Percentiles rank a stretch among this genome's conserved stretches.
These are phyloP conservation scores for Saccharum hybrid DNA, from an alignment of 202 grass and related monocot genomes.

Conservation along the genomic window DNA sequence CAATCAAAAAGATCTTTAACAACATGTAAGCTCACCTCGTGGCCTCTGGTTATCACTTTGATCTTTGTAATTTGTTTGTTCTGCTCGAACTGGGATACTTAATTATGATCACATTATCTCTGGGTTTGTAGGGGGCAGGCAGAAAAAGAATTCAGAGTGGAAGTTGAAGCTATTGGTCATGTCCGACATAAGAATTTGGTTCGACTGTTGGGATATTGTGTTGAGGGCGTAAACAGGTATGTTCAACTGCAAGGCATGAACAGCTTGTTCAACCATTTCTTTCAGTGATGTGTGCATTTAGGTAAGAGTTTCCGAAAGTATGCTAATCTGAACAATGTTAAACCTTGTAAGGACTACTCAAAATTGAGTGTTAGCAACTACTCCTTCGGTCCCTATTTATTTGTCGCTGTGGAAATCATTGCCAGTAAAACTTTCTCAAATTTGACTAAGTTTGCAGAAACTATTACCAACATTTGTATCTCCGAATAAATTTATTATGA, in stretches of 20 bases:
- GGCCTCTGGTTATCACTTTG: background rate
- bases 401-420: too few relatives aligned
- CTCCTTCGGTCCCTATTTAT: too few relatives aligned
- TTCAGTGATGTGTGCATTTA: background rate
- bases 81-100: background rate
- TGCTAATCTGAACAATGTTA: background rate
- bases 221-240: conserved; percentile 95
- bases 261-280: conserved; percentile 25
- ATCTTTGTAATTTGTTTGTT: background rate
- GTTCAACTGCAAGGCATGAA: background rate
- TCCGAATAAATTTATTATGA: too few relatives aligned
- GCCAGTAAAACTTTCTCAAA: too few relatives aligned
- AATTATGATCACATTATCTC: background rate
- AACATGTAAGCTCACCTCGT: conserved; percentile 72
- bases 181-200: conserved; percentile 96
- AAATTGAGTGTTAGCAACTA: background rate
- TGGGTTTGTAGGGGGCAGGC: conserved; percentile 80
- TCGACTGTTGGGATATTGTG: conserved; percentile 91
- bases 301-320: background rate
- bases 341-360: conserved; percentile 1
- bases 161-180: conserved; percentile 98
- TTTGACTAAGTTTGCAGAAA: too few relatives aligned
- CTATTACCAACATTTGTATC: too few relatives aligned
- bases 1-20: conserved; percentile 97
- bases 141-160: conserved; percentile 98